phyloP scores from a whole-genome alignment of 192 early-diverging fungal species.

The Coemansia interrupta region DNA sequence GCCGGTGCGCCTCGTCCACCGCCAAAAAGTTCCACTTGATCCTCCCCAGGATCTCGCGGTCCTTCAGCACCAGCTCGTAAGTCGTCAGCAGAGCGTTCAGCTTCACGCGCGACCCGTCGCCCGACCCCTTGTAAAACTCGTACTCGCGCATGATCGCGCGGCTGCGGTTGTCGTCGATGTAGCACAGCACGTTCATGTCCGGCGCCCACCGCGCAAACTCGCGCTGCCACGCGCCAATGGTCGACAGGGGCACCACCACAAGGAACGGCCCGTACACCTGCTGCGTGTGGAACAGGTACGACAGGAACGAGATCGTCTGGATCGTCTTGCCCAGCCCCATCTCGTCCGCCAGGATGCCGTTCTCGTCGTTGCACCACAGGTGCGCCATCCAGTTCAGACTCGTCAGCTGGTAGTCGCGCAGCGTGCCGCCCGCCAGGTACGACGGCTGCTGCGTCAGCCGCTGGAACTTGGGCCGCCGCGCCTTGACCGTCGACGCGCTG shows the following conservation, averaged over 20 bases:
- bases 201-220: slow-evolving; percentile 96
- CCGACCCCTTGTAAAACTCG: slow-evolving; percentile 76
- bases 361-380: slow-evolving; percentile 91
- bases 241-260: slow-evolving; percentile 94
- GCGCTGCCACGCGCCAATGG: slow-evolving; percentile 90
- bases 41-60: slow-evolving; percentile 70
- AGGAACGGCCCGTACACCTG: slow-evolving; percentile 90
- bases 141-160: slow-evolving; percentile 88
- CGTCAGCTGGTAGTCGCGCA: slow-evolving; percentile 93
- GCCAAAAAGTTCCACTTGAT: slow-evolving; percentile 93
- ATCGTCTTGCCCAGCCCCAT: slow-evolving; percentile 96
- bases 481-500: slow-evolving; percentile 44
- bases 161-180: slow-evolving; percentile 79
- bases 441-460: slow-evolving; percentile 72
- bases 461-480: slow-evolving; percentile 76
- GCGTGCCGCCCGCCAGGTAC: slow-evolving; percentile 78
- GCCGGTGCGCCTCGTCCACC: slow-evolving; percentile 96
- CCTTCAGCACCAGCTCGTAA: slow-evolving; percentile 92
- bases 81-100: slow-evolving; percentile 95
- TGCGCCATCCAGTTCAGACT: slow-evolving; percentile 97
- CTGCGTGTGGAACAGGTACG: slow-evolving; percentile 80
- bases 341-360: slow-evolving; percentile 97
- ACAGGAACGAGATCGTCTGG: slow-evolving; percentile 91
- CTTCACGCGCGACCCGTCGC: slow-evolving; percentile 55
- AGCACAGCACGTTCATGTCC: slow-evolving; percentile 84